Base-by-base conservation (phyloP, 164 flowering plant genomes). In the Liriodendron chinense region DNA sequence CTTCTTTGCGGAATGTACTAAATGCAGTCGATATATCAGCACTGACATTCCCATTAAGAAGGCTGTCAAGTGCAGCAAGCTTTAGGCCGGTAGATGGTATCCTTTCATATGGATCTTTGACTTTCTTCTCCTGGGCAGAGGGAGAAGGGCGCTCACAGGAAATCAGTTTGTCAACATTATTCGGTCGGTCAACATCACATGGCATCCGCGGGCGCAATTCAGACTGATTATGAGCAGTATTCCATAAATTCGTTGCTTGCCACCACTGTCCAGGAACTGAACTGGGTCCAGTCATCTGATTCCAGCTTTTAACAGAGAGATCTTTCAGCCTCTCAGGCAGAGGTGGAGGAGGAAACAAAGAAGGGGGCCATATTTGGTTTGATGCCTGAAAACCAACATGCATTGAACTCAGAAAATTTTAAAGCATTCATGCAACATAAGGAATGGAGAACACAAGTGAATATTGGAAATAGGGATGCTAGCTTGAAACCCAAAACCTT, bases 291-390 rank as follows among this genome's bases (percentile, higher is more conserved):
- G 87, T 80, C 69, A 84, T 73, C 48, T 86, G 86, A 76, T 67
- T 86, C 95, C 93, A 91, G 73, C 76, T 84, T 77, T 85, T 92
- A 47, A 72, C 49, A 74, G 97, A 84, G 47, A 82, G 70, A 71
- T 92, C 97, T 80, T 85, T 88, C 61, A 87, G 80, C 82, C 91
- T 85, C 68, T 90, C 94, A 22, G 84, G 80, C 12, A 72, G 76
- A 61, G 89, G 72, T 8, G 63, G 66, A 24, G 86, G 81, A 43
- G 78, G 77, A 74, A 83, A 69, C 63, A 83, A 62, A 72, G 90
- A 76, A 50, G 90, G 75, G 43, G 93, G 88, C 93, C 92, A 86
- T 28, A 85, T 81, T 75, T 89, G 85, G 79, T 85, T 92, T 69
- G 89, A 79, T 61, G 86, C 78, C 97, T 92, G 87, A 72, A 81